Base-by-base conservation (phyloP, 495 filamentous ascomycete genomes). In the Penicillium chermesinum region DNA sequence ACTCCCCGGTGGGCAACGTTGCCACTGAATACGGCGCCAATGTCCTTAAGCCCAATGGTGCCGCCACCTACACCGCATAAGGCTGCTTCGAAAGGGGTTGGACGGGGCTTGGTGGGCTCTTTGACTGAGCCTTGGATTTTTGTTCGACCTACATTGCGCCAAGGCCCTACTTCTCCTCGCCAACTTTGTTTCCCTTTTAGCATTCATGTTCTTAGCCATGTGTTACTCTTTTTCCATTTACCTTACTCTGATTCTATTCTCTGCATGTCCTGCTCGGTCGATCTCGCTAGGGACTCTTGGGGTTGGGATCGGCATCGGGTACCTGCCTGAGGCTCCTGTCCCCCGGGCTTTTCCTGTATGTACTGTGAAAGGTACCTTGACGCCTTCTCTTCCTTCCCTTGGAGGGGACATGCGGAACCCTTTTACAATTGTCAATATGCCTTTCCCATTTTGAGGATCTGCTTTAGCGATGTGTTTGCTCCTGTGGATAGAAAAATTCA, bases 1-100 rank as follows among this genome's bases (percentile, higher is more conserved):
- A 98, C 68, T 68, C 63, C 39, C 76, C 86, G 53, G 63, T 80
- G 49, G 87, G 86, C 86, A 71, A 93, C 70, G 72, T 84, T 44
- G 77, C 66, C 14, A 81, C 79, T 49, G 66, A 75, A 37, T 94
- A 88, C 54, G 80, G 54, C 48, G 56, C 56, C 27, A 90, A 93
- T 61, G 79, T 94, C 32, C 54, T 68, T 8, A 41, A 47, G 15
- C 80, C 85, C 27, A 61, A 71, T 7, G 74, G 74, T 54, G 42
- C 67, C 8, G 38, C 53, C 13, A 46, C 33, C 21, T 46, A 46
- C 44, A 16, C 34, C 10, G 33, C 44, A 8, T 46, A 33, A 42
- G 20, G 38, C 30, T 39, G 34, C 37, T 15, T 27, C 17, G 34
- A 19, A 17, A 25, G 12, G 16, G 7, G 16, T 27, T 30, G 36